These are phyloP conservation scores for Polygonum aviculare DNA, from an alignment of 148 eudicot genomes.

Conservation along the genomic window DNA sequence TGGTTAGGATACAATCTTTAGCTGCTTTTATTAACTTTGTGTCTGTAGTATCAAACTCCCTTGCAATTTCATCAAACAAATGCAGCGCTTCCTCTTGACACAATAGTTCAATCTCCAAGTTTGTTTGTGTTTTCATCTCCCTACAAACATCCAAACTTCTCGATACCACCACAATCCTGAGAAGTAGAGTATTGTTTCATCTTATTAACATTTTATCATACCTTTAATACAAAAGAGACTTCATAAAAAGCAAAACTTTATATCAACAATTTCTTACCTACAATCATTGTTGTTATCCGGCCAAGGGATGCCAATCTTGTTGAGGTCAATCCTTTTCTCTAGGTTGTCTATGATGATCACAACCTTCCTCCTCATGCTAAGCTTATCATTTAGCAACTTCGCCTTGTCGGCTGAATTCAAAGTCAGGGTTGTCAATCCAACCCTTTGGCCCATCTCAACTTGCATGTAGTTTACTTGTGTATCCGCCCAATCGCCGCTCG, in stretches of 20 bases:
- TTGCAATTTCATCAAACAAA: background rate
- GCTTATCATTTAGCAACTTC: background rate
- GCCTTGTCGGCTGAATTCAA: background rate
- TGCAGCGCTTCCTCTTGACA: constrained; percentile 1
- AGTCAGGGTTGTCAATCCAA: background rate
- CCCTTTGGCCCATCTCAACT: background rate
- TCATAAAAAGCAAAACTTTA: background rate
- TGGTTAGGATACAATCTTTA: background rate
- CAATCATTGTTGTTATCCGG: background rate
- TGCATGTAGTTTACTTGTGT: background rate
- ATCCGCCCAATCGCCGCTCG: background rate
- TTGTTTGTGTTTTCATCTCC: background rate
- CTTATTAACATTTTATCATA: too few species aligned
- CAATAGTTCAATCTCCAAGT: background rate
- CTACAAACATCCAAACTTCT: background rate
- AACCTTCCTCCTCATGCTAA: background rate
- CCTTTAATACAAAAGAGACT: background rate
- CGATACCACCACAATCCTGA: background rate
- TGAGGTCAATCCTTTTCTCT: background rate
- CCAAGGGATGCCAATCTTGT: background rate
- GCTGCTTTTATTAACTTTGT: background rate
- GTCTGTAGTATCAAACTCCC: background rate
- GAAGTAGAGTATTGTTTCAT: too few species aligned
- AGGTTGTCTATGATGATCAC: background rate
- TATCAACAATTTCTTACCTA: background rate